Conservation (phyloP, 805 yeast genomes). For the Metschnikowia vanudenii region DNA sequence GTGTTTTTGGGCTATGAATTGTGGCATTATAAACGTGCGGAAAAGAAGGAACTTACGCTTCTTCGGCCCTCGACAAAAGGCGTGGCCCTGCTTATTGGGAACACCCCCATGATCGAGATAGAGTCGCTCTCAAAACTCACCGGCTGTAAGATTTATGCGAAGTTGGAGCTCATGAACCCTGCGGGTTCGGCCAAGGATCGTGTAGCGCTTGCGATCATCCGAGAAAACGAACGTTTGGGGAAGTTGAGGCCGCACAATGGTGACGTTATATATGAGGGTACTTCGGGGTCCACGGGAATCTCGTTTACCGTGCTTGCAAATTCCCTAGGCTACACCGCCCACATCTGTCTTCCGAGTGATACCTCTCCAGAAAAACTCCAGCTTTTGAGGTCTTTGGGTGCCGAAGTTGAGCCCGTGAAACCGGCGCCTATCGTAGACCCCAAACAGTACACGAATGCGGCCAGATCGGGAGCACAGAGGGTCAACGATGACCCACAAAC, state of each 20-base stretch:
- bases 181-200: slow-evolving; percentile 97
- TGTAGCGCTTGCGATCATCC: slow-evolving; percentile 82
- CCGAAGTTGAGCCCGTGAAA: slow-evolving; percentile 76
- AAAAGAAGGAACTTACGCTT: slow-evolving; percentile 9
- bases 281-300: slow-evolving; percentile 96
- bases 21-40: slow-evolving; percentile 7
- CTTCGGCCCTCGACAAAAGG: slow-evolving; percentile 42
- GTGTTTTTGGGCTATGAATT: slow-evolving; percentile 13
- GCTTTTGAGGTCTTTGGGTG: slow-evolving; percentile 73
- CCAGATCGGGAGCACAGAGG: slow-evolving; percentile 61
- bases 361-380: slow-evolving; percentile 82
- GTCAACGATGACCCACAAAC: slow-evolving; percentile 41
- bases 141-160: slow-evolving; percentile 83
- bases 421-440: slow-evolving; percentile 97
- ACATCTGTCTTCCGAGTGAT: slow-evolving; percentile 93
- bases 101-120: slow-evolving; percentile 80
- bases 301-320: slow-evolving; percentile 88
- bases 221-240: slow-evolving; percentile 62
- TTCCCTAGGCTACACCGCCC: slow-evolving; percentile 84
- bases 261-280: slow-evolving; percentile 87
- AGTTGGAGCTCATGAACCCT: slow-evolving; percentile 81
- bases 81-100: slow-evolving; percentile 78
- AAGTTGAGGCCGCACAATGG: slow-evolving; percentile 55
- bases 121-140: slow-evolving; percentile 68
- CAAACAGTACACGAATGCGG: slow-evolving; percentile 87